Conservation (phyloP, 2,329 filamentous ascomycete species). For the Aspergillus pseudotamarii region DNA sequence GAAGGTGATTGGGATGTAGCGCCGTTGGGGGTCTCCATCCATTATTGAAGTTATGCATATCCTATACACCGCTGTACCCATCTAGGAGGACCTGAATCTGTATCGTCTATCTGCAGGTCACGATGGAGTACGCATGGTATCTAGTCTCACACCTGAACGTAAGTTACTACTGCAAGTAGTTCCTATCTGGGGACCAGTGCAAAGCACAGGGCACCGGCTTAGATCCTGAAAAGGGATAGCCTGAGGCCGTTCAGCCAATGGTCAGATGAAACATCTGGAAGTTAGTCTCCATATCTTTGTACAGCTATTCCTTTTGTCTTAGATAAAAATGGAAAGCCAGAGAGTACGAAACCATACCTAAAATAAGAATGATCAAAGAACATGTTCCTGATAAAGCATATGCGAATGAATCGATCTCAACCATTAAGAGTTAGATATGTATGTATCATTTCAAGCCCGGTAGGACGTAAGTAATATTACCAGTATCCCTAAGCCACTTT, state of each 20-base stretch:
- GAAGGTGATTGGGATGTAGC: too few relatives aligned
- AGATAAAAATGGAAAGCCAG: conserved; percentile 7
- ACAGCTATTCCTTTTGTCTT: background rate
- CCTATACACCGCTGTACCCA: background rate
- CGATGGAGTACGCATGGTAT: background rate
- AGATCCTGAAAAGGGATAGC: conserved; percentile 22
- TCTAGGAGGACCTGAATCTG: too few relatives aligned
- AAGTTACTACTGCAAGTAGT: conserved; percentile 20
- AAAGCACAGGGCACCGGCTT: conserved; percentile 20
- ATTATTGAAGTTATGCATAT: background rate
- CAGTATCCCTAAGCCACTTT: background rate
- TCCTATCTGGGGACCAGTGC: conserved; percentile 20
- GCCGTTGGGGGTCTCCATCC: too few relatives aligned
- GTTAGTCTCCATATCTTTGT: conserved; percentile 3
- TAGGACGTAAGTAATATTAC: background rate
- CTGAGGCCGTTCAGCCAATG: conserved; percentile 13
- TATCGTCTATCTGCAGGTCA: background rate
- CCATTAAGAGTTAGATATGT: background rate
- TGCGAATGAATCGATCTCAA: background rate
- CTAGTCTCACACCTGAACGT: background rate
- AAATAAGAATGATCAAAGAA: background rate
- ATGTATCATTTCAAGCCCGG: background rate
- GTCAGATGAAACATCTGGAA: conserved; percentile 15
- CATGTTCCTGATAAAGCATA: background rate
- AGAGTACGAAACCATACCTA: background rate